Conservation (phyloP, 140 eudicot species). For the Flaveria floridana region DNA sequence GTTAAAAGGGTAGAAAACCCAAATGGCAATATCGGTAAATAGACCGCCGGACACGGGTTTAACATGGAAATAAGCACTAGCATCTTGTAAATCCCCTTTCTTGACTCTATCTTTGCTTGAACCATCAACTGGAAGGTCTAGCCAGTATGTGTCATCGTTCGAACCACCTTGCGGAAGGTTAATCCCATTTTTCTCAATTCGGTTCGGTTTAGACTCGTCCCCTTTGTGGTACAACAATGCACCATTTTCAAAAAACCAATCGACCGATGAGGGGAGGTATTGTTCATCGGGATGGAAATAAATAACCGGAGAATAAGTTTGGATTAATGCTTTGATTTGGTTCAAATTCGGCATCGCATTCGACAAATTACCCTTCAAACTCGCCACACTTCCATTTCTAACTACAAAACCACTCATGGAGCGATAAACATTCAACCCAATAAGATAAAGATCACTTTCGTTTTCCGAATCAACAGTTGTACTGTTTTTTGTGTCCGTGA, state of each 20-base stretch:
- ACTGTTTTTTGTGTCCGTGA: constrained; percentile 13
- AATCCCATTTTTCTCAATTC: neutral
- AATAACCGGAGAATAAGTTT: constrained; percentile 23
- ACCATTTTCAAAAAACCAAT: constrained; percentile 23
- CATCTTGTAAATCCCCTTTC: constrained; percentile 20
- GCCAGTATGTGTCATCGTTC: constrained; percentile 16
- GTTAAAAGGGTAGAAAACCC: constrained; percentile 37
- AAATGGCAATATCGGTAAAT: constrained; percentile 32
- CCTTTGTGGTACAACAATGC: constrained; percentile 16
- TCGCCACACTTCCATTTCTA: neutral
- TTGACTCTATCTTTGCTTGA: constrained; percentile 24
- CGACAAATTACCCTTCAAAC: neutral
- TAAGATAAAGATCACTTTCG: neutral
- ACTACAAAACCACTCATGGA: constrained; percentile 21
- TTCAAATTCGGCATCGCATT: constrained; percentile 18
- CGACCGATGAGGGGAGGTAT: constrained; percentile 23
- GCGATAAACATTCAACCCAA: constrained; percentile 2
- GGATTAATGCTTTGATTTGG: constrained; percentile 19
- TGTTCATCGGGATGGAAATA: constrained; percentile 28
- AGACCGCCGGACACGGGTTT: constrained; percentile 22
- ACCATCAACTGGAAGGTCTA: constrained; percentile 10
- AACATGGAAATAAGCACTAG: constrained; percentile 30
- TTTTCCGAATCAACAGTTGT: neutral
- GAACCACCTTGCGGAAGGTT: constrained; percentile 21
- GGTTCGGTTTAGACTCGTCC: constrained; percentile 11